phyloP scores from a whole-genome alignment of 116 monocot species.

The Phalaenopsis hybrid region DNA sequence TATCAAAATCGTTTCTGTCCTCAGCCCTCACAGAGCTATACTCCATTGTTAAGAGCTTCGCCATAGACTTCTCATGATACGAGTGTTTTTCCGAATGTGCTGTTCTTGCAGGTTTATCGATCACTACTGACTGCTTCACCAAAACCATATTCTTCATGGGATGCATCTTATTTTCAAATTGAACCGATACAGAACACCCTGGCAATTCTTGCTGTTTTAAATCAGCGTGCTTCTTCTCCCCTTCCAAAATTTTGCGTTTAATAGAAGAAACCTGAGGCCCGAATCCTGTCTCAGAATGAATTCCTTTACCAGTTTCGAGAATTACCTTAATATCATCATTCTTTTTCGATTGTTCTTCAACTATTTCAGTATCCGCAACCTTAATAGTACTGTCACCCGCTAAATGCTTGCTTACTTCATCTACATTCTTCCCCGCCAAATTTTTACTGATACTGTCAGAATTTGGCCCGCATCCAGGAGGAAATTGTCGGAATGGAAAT shows the following conservation, averaged over 20 bases:
- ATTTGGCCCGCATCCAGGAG: conserved; percentile 16
- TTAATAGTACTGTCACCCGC: not conserved
- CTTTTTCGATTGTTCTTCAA: not conserved
- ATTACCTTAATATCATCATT: not conserved
- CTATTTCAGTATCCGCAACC: not conserved
- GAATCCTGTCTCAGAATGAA: not conserved
- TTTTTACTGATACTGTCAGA: not conserved
- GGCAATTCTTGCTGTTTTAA: not conserved
- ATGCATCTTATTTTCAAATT: not conserved
- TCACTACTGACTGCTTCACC: not conserved
- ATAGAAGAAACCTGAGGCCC: not conserved
- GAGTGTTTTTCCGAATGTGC: not conserved
- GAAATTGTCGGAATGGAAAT: conserved; percentile 15
- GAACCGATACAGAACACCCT: not conserved
- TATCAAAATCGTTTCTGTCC: not conserved
- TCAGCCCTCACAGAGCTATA: not conserved
- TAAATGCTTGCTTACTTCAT: not conserved
- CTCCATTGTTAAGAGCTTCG: not conserved
- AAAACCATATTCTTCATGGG: not conserved
- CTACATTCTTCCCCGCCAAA: not conserved
- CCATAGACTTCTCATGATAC: not conserved
- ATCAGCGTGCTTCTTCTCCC: not conserved
- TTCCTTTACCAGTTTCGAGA: not conserved
- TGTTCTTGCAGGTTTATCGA: not conserved
- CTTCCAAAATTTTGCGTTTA: not conserved